Evolutionary conservation across 106 monocot species (phyloP), one percentile per base, ranked within the genome.

Genomic region (Dioscorea zingiberensis): DNA sequence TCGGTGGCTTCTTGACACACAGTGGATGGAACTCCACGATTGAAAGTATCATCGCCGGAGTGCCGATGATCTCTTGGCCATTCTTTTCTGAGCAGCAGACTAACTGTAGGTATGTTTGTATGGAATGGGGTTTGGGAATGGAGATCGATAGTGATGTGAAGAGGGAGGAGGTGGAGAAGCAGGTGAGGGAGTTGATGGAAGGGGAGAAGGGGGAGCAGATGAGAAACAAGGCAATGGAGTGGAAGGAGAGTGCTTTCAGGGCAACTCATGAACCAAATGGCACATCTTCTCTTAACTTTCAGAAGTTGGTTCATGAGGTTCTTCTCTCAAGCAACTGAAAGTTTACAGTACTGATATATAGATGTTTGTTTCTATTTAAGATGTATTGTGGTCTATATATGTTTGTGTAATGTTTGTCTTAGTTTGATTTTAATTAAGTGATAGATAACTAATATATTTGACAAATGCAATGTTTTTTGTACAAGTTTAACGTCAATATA

Each of bases 11-110:
- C 28, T 28, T 74, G 74, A 67, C 74, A n/a, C 74, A 74, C 24
- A 23, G 48, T 12, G 74, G 74, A 12, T 74, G 74, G 74, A 67
- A 74, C 29, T 74, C 74, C 0, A 74, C 59, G 9, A 5, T 74
- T 57, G 74, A 74, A 53, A 67, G 60, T 24, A 56, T 76, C 6
- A 17, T 51, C 55, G 28, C 12, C 4, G 76, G 69, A 2, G 69
- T 69, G 44, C 76, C 76, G 9, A 46, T 76, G 49, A 19, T 76
- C 0, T 71, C 64, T 9, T 77, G 77, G 77, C 77, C 77, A 2
- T 71, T 64, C 64, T 77, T 72, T 17, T 44, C 64, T 7, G 66
- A 66, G 17, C 66, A 66, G 17, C 48, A 13, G 49, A 66, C 66
- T 2, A 66, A 66, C 17, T 66, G 66, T 18, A 19, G 27, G 19